Conservation (phyloP, 2,329 filamentous ascomycete species). For the Ophiostoma ips region DNA sequence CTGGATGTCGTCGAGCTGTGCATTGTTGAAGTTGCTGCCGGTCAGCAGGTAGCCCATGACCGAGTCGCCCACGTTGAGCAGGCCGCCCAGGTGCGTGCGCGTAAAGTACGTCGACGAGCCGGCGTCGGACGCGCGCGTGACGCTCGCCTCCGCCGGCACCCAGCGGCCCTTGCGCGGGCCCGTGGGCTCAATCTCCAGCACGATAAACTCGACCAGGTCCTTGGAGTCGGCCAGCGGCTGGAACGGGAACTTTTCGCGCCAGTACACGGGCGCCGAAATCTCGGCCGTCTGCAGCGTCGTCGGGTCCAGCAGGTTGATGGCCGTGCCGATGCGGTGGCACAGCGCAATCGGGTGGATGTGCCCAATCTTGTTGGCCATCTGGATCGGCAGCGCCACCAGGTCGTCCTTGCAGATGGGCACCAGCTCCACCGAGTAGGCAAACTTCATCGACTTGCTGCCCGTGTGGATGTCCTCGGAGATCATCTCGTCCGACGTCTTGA, state of each 20-base stretch:
- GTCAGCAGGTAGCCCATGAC: constrained; percentile 88
- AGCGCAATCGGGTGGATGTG: constrained; percentile 80
- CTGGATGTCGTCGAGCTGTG: constrained; percentile 72
- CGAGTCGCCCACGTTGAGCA: constrained; percentile 80
- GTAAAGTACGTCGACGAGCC: constrained; percentile 77
- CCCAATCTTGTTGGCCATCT: constrained; percentile 71
- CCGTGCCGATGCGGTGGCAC: constrained; percentile 78
- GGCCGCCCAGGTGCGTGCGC: constrained; percentile 73
- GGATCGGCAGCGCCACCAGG: constrained; percentile 81
- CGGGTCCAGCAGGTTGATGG: constrained; percentile 80
- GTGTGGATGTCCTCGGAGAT: constrained; percentile 92
- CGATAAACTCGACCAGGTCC: constrained; percentile 79
- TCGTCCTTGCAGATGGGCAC: constrained; percentile 97
- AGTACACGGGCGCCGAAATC: constrained; percentile 70
- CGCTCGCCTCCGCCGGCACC: constrained; percentile 73
- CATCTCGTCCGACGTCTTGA: constrained; percentile 41
- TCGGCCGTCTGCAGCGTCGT: constrained; percentile 85
- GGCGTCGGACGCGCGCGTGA: constrained; percentile 75
- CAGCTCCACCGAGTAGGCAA: constrained; percentile 76
- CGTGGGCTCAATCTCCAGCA: constrained; percentile 83
- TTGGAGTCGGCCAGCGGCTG: constrained; percentile 67
- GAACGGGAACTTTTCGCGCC: constrained; percentile 65
- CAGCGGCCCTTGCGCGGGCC: constrained; percentile 67
- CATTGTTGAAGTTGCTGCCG: constrained; percentile 86
- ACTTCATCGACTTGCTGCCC: constrained; percentile 84